Evolutionary conservation across 2,329 filamentous ascomycete genomes (phyloP).

Genomic region (Hypoxylon sp.): DNA sequence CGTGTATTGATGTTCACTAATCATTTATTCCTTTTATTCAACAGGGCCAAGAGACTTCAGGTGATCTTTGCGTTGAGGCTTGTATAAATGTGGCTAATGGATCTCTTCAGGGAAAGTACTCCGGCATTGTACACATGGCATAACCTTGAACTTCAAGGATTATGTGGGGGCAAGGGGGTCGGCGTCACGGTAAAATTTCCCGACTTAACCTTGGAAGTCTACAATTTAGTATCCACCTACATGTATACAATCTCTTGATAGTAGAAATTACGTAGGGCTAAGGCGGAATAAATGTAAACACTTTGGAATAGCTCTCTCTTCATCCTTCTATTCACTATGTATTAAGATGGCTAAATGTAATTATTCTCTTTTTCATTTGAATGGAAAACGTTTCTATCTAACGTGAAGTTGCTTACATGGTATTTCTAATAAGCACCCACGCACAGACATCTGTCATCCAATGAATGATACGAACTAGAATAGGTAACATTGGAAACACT

Average conservation of each 20-base stretch:
- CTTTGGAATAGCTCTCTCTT: not conserved
- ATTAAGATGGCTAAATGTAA: conserved; percentile 11
- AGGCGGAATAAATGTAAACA: not conserved
- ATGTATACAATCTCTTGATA: not conserved
- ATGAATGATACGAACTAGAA: conserved; percentile 2
- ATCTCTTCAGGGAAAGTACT: not conserved
- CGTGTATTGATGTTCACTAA: conserved; percentile 30
- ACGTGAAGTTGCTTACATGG: conserved; percentile 11
- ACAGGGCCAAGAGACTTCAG: not conserved
- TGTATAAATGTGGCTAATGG: conserved; percentile 1
- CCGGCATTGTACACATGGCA: not conserved
- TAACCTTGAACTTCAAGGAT: not conserved
- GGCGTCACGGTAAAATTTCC: not conserved
- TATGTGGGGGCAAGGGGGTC: not conserved
- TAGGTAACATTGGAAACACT: conserved; percentile 8
- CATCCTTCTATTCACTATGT: not conserved
- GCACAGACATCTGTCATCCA: conserved; percentile 19
- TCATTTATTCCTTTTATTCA: conserved; percentile 33
- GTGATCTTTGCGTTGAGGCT: conserved; percentile 5
- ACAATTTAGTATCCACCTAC: not conserved
- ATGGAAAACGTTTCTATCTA: conserved; percentile 9
- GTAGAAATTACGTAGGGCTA: not conserved
- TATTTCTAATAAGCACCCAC: conserved; percentile 1
- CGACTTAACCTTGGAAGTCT: too few species aligned
- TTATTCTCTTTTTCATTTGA: not conserved